phyloP scores from a whole-genome alignment of 148 eudicot species.

The Camellia granthamiana region DNA sequence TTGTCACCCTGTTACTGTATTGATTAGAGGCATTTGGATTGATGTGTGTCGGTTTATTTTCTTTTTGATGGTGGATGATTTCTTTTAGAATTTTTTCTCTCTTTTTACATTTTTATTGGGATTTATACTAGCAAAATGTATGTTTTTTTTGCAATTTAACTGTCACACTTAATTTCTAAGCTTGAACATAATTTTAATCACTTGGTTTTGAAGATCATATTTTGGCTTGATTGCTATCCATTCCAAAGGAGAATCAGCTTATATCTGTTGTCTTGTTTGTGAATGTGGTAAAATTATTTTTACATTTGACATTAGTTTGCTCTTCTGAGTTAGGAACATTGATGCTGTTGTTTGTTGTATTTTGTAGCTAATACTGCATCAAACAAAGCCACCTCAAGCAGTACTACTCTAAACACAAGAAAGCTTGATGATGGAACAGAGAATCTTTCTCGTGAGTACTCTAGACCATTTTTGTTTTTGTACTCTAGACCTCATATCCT shows the following conservation, averaged over 20 bases:
- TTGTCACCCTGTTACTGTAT: no score
- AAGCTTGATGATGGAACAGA: constrained; percentile 92
- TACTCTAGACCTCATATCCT: no score
- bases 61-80: no score
- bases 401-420: constrained; percentile 76
- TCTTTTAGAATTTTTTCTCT: no score
- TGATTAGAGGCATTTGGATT: no score
- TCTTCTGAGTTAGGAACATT: neutral
- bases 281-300: neutral
- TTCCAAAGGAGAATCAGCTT: neutral
- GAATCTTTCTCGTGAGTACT: no score
- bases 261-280: neutral
- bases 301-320: neutral
- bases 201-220: neutral
- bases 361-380: constrained; percentile 70
- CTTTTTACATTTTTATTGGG: no score
- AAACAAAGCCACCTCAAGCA: constrained; percentile 80
- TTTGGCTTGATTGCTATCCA: neutral
- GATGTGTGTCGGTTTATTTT: no score
- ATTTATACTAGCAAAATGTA: neutral
- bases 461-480: no score
- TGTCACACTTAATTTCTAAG: no score
- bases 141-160: neutral
- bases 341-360: neutral
- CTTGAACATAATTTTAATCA: no score